Evolutionary conservation across 2,329 filamentous ascomycete species (phyloP), one percentile per base, ranked within the genome.

Genomic region (Hypoxylon sp.): DNA sequence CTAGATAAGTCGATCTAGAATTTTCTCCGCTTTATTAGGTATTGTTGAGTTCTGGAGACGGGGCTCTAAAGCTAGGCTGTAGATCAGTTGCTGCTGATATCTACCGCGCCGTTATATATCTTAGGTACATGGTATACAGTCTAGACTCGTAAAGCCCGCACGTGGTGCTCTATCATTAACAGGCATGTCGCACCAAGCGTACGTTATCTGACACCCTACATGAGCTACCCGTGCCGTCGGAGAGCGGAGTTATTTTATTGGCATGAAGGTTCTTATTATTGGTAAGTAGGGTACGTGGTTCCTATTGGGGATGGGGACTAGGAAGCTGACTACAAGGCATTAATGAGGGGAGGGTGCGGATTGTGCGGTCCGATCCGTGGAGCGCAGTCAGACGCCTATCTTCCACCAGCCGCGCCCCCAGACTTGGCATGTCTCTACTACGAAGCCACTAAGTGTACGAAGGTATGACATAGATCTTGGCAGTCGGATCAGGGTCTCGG

Each of bases 161-260:
- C 67, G 57, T 57, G 61, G 67, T 65, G 54, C 33, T 64, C 39
- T 67, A 14, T 60, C 55, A 62, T 59, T 52, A 19, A 37, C 59
- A 63, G 31, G 48, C 44, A 24, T 44, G 68, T 66, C 52, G 61
- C 61, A 67, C 60, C 39, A 44, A 47, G 46, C 50, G 50, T 68
- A 42, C 50, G 50, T 68, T 71, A 71, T 71, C 69, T 71, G 22
- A 59, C 52, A 53, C 54, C 39, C 42, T 51, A 42, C 51, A 50
- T 52, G 29, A 33, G 35, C 9, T 35, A 22, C 39, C 67, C 67
- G 44, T 33, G 19, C 39, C 26, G 35, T 62, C 69, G 69, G 69
- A 59, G 66, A 48, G 55, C 66, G 69, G 69, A 71, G 69, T 71
- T 71, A 71, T 46, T 69, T 37, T 13, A 51, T 51, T 42, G 14